Percentiles rank a stretch among this genome's conserved stretches.
These are phyloP conservation scores for Trapa bicornis DNA, from an alignment of 345 rosid species.

Conservation along the genomic window DNA sequence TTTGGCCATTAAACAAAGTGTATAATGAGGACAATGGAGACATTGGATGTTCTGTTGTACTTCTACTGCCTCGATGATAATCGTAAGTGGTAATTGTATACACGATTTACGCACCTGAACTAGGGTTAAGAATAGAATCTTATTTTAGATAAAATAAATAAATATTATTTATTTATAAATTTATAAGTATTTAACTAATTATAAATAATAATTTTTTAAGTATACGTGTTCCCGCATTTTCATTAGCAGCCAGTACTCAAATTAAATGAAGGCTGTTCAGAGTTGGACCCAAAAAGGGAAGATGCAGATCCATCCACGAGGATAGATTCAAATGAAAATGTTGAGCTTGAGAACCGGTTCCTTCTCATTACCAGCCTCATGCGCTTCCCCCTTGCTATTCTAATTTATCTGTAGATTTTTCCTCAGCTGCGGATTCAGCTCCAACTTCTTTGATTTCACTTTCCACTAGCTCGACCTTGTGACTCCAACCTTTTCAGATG, in stretches of 20 bases:
- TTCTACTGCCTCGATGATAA: slow-evolving; percentile 39
- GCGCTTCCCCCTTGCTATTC: slow-evolving; percentile 23
- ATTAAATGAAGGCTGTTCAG: slow-evolving; percentile 32
- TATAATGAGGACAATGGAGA: too few species aligned
- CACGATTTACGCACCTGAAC: slow-evolving; percentile 21
- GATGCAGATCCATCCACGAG: slow-evolving; percentile 45
- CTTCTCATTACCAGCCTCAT: slow-evolving; percentile 23
- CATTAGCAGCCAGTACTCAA: slow-evolving; percentile 45
- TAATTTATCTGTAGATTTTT: slow-evolving; percentile 10
- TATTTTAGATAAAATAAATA: too few species aligned
- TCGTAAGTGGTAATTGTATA: slow-evolving; percentile 29
- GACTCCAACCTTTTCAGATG: slow-evolving; percentile 12
- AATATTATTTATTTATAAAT: too few species aligned
- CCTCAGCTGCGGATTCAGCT: slow-evolving; percentile 7
- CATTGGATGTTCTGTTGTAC: slow-evolving; percentile 36
- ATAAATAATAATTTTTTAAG: slow-evolving; percentile 16
- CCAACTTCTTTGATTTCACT: slow-evolving; percentile 3
- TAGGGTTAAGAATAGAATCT: slow-evolving; percentile 62
- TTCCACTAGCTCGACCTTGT: slow-evolving; percentile 14
- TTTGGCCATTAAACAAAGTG: too few species aligned
- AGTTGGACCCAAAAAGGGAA: slow-evolving; percentile 26
- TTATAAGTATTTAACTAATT: too few species aligned
- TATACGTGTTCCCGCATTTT: slow-evolving; percentile 19
- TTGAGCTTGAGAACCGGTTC: slow-evolving; percentile 60
- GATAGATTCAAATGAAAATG: slow-evolving; percentile 57